Conservation (phyloP, 306 rosid species). For the Cucurbita ficifolia region DNA sequence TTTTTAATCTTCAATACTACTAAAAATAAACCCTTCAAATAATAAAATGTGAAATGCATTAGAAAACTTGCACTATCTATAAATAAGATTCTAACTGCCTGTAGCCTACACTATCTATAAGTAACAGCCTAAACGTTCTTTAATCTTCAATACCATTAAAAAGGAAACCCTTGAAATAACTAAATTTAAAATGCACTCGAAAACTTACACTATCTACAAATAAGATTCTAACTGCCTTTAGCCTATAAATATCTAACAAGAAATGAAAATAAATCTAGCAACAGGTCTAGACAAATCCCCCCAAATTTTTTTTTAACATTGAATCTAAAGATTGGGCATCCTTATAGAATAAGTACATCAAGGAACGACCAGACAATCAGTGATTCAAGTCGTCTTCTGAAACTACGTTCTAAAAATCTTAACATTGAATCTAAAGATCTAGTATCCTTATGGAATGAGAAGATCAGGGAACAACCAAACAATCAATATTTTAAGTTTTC, state of each 20-base stretch:
- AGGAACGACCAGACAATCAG: background rate
- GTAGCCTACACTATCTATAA: background rate
- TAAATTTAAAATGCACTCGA: background rate
- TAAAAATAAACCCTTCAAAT: background rate
- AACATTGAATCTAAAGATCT: background rate
- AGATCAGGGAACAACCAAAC: background rate
- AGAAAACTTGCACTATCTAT: background rate
- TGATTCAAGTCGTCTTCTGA: background rate
- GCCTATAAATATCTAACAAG: background rate
- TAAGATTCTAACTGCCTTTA: background rate
- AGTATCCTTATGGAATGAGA: background rate
- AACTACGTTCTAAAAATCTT: background rate
- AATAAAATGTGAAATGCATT: too few species aligned
- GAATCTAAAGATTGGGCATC: background rate
- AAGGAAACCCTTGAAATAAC: background rate
- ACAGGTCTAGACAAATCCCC: background rate
- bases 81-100: background rate
- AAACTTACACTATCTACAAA: background rate
- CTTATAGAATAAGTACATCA: background rate
- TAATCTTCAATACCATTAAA: background rate
- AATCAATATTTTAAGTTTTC: background rate
- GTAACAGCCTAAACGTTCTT: background rate
- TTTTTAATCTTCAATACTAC: background rate
- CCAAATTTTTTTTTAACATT: background rate
- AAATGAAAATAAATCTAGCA: background rate